Conservation (phyloP, 352 stramenopile genomes). For the Phytophthora litchii region DNA sequence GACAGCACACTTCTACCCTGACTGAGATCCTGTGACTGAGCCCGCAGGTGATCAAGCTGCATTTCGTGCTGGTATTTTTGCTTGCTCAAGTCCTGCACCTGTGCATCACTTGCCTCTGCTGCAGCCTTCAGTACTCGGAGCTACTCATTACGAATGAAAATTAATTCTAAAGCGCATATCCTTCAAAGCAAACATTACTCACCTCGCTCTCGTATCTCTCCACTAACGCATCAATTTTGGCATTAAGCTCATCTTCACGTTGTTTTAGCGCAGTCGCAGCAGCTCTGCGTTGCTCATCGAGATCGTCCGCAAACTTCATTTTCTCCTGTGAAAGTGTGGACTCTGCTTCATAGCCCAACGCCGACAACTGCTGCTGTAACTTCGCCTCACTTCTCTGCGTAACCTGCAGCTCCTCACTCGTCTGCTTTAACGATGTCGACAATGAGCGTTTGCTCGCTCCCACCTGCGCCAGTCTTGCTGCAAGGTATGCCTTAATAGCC, state of each 20-base stretch:
- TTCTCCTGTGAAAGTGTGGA: slow-evolving; percentile 64
- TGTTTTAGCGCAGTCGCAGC: slow-evolving; percentile 54
- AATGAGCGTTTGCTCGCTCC: slow-evolving; percentile 55
- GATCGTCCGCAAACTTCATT: slow-evolving; percentile 70
- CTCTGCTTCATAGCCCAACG: slow-evolving; percentile 58
- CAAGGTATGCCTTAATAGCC: slow-evolving; percentile 92
- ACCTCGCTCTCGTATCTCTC: slow-evolving; percentile 76
- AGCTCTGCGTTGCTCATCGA: slow-evolving; percentile 61
- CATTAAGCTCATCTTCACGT: slow-evolving; percentile 65
- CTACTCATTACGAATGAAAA: slow-evolving; percentile 26
- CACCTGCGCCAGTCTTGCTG: slow-evolving; percentile 85
- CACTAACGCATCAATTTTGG: slow-evolving; percentile 69
- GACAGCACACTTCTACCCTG: slow-evolving; percentile 46
- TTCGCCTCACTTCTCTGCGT: slow-evolving; percentile 49
- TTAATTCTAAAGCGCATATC: slow-evolving; percentile 2
- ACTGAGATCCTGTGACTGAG: slow-evolving; percentile 63
- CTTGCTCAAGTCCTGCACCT: slow-evolving; percentile 67
- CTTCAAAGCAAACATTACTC: slow-evolving; percentile 1
- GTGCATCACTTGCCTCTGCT: slow-evolving; percentile 53
- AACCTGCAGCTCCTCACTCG: slow-evolving; percentile 44
- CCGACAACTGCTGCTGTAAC: slow-evolving; percentile 61
- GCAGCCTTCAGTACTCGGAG: slow-evolving; percentile 48
- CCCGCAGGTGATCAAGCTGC: slow-evolving; percentile 72
- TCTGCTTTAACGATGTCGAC: slow-evolving; percentile 48
- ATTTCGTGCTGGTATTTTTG: slow-evolving; percentile 83